Evolutionary conservation across 352 stramenopile species (phyloP).

Genomic region (Globisporangium carolinianum): DNA sequence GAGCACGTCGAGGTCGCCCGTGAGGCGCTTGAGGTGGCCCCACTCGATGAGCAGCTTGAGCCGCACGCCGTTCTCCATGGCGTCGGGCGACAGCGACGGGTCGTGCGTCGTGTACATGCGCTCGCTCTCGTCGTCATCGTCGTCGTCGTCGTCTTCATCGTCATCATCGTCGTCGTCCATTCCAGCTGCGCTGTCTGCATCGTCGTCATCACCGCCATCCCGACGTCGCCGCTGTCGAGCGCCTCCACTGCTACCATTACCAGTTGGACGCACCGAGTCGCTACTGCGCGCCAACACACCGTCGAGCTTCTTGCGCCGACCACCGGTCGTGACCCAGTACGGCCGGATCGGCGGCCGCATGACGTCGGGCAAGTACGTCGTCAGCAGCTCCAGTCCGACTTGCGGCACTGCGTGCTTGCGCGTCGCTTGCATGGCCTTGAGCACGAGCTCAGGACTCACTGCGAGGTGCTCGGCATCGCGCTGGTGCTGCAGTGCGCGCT

Average conservation of each 20-base stretch:
- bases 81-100: constrained; percentile 69
- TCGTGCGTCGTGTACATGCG: constrained; percentile 62
- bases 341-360: constrained; percentile 72
- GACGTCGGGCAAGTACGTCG: constrained; percentile 49
- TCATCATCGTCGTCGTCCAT: constrained; percentile 17
- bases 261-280: not conserved
- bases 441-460: constrained; percentile 57
- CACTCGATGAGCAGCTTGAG: constrained; percentile 76
- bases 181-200: constrained; percentile 21
- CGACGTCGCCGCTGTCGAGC: not conserved
- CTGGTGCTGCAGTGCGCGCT: constrained; percentile 61
- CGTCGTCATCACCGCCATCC: constrained; percentile 3
- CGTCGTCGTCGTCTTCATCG: constrained; percentile 26
- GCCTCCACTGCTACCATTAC: not conserved
- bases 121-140: constrained; percentile 49
- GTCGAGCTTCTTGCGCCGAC: constrained; percentile 16
- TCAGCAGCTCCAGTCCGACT: constrained; percentile 51
- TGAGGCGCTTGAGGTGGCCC: constrained; percentile 64
- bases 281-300: constrained; percentile 2
- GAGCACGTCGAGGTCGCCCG: constrained; percentile 63
- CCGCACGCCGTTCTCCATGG: constrained; percentile 81
- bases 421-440: constrained; percentile 63
- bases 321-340: constrained; percentile 65
- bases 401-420: constrained; percentile 38
- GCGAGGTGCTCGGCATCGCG: constrained; percentile 30